A percentile compares a stretch with the other conserved stretches of the same genome.
Conservation (phyloP, 768 basidiomycete genomes). For the Pisolithus albus region DNA sequence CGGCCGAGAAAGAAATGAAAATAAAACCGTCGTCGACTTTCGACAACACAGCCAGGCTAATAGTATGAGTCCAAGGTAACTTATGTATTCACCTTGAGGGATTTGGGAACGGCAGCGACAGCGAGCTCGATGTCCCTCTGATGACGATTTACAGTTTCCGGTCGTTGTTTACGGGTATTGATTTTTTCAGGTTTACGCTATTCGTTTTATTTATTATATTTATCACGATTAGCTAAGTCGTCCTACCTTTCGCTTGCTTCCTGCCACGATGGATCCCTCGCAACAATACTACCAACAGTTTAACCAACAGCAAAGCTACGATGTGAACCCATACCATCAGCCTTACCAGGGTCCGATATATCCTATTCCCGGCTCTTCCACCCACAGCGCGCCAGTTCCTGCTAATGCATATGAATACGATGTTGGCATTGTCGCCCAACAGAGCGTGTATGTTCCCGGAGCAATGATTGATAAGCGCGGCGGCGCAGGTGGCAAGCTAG, state of each 20-base stretch:
- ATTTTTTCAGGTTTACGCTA: conserved; percentile 6
- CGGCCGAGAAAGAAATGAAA: background rate
- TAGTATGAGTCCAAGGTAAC: background rate
- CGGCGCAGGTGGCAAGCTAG: conserved; percentile 77
- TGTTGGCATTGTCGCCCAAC: conserved; percentile 84
- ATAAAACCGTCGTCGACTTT: background rate
- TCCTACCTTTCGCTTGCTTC: background rate
- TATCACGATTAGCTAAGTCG: background rate
- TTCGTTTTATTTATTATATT: too few relatives aligned
- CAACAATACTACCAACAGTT: conserved; percentile 45
- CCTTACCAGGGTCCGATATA: conserved; percentile 73
- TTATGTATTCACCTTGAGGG: conserved; percentile 34
- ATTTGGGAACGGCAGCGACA: conserved; percentile 26
- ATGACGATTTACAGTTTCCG: conserved; percentile 7
- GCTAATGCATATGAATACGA: conserved; percentile 92
- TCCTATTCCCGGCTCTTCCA: conserved; percentile 53
- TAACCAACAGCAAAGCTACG: conserved; percentile 45
- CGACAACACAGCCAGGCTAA: background rate
- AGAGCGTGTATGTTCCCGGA: conserved; percentile 88
- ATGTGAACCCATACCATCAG: conserved; percentile 78
- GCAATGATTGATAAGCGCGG: conserved; percentile 87
- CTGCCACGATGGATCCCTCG: conserved; percentile 22
- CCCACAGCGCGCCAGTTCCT: conserved; percentile 73
- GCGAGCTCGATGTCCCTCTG: conserved; percentile 11
- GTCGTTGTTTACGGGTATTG: conserved; percentile 25